Base-by-base conservation (phyloP, 1,139 yeast genomes). In the Zygosaccharomyces pseudobailii region DNA sequence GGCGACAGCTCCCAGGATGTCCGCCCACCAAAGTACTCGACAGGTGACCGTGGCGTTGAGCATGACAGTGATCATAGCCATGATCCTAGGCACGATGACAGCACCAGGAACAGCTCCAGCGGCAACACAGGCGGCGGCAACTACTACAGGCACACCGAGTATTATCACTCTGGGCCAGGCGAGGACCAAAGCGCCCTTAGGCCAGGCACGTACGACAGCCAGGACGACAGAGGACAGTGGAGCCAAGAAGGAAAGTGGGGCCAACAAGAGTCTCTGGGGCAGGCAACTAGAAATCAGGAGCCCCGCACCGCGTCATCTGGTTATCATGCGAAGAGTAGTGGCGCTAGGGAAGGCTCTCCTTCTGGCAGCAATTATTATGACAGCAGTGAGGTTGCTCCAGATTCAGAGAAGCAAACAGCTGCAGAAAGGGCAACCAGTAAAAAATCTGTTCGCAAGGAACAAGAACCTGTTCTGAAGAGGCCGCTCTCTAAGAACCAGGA, bases 301-400 rank as follows among this genome's bases (percentile, higher is more conserved):
- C 41, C 40, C 41, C 13, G 33, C 41, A 20, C 41, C 41, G n/a
- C 21, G 19, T 23, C 27, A 22, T 19, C 32, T 38, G 34, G 24
- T 28, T 9, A 28, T 38, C n/a, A 27, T 6, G 10, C 25, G 28
- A 25, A 34, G 10, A 23, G 32, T 28, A 24, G 23, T 28, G n/a
- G 17, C 41, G 27, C 21, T 38, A 28, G 41, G 41, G 41, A 38
- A 28, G 25, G 34, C 23, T 38, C 41, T 38, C 24, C 34, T 38
- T 23, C 30, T 38, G 28, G 41, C 25, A 38, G 41, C 34, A 23
- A 31, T 28, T 38, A 38, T 38, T 38, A 38, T 28, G 41, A 38
- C 24, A 38, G 41, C 21, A 38, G 41, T 38, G 41, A 38, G 23
- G 24, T 23, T 38, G 33, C 31, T 38, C 33, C 41, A 38, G 24